phyloP scores from a whole-genome alignment of 2,329 filamentous ascomycete genomes.

The Fusarium proliferatum region DNA sequence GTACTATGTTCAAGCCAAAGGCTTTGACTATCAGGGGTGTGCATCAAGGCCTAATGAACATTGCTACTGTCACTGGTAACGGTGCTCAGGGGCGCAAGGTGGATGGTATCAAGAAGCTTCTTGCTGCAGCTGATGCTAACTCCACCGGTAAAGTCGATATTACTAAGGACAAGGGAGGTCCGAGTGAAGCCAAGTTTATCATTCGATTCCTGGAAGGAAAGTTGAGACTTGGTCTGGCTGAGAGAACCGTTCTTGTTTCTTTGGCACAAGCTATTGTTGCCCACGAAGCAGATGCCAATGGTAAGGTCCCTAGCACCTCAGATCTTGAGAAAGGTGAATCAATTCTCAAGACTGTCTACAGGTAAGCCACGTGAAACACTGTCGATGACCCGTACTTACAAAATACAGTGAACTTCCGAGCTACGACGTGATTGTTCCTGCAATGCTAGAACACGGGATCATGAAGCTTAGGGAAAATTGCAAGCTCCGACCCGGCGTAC shows the following conservation, averaged over 20 bases:
- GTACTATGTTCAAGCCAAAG: constrained; percentile 98
- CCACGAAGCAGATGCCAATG: constrained; percentile 80
- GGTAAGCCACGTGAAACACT: constrained; percentile 58
- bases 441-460: constrained; percentile 88
- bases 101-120: constrained; percentile 92
- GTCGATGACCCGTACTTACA: constrained; percentile 47
- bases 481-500: constrained; percentile 92
- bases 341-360: constrained; percentile 90
- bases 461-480: constrained; percentile 84
- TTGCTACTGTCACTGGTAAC: constrained; percentile 87
- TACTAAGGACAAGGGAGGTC: constrained; percentile 88
- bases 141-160: constrained; percentile 86
- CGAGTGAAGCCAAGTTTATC: constrained; percentile 94
- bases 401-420: constrained; percentile 84
- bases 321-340: constrained; percentile 86
- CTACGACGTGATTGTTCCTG: constrained; percentile 94
- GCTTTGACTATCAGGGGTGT: constrained; percentile 87
- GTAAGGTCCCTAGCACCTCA: constrained; percentile 76
- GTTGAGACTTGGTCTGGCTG: constrained; percentile 88
- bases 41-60: constrained; percentile 86
- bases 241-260: constrained; percentile 90
- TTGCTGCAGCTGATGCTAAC: constrained; percentile 87
- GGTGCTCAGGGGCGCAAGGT: constrained; percentile 93
- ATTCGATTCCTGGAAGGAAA: constrained; percentile 96
- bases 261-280: constrained; percentile 88